These are phyloP conservation scores for Stephania yunnanensis DNA, from an alignment of 164 flowering plant species.

Conservation along the genomic window DNA sequence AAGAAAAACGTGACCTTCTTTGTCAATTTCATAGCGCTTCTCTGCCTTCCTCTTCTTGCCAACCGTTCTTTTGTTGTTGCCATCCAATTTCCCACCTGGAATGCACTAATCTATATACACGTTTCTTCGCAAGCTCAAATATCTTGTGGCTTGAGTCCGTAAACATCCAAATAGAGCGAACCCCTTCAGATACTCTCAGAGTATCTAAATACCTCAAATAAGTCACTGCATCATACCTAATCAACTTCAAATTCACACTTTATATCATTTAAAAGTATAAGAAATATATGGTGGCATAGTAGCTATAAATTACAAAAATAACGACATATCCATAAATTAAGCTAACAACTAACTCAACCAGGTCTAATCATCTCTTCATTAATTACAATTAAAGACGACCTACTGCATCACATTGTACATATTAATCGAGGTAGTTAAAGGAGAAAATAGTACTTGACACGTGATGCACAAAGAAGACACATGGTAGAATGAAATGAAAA, in stretches of 20 bases:
- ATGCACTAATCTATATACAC: constrained; percentile 65
- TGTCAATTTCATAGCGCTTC: constrained; percentile 22
- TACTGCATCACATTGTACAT: not conserved
- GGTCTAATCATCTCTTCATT: not conserved
- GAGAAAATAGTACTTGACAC: not conserved
- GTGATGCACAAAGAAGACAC: no score
- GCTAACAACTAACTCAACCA: not conserved
- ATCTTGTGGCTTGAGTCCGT: constrained; percentile 95
- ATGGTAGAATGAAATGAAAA: no score
- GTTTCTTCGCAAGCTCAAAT: constrained; percentile 89
- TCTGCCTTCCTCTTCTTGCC: constrained; percentile 62
- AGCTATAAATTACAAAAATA: not conserved
- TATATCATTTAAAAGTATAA: not conserved
- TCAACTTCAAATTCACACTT: constrained; percentile 7
- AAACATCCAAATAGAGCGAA: constrained; percentile 94
- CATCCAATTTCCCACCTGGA: constrained; percentile 40
- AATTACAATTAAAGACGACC: not conserved
- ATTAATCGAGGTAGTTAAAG: not conserved
- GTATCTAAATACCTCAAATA: constrained; percentile 94
- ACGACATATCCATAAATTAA: not conserved
- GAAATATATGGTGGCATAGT: no score
- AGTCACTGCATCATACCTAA: constrained; percentile 92
- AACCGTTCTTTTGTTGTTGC: constrained; percentile 24
- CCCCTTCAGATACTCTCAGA: constrained; percentile 89
- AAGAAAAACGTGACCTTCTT: constrained; percentile 32